These are phyloP conservation scores for Linum trigynum DNA, from an alignment of 345 rosid genomes.

Conservation along the genomic window DNA sequence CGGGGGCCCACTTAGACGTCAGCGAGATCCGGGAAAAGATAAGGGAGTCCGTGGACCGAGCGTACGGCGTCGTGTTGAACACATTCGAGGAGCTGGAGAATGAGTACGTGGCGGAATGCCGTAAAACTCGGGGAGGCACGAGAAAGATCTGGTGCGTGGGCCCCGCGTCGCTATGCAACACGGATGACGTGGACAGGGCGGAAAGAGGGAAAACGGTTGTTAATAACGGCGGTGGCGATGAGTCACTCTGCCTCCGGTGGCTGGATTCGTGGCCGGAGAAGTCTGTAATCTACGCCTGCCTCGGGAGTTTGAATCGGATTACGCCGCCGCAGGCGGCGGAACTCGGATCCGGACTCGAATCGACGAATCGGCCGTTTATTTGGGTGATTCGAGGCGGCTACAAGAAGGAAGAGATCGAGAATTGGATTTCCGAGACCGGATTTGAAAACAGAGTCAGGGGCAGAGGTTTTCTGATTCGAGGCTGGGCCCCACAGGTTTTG, in stretches of 20 bases:
- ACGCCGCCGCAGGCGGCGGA: not conserved
- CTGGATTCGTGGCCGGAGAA: not conserved
- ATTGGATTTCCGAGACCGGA: not conserved
- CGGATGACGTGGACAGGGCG: conserved; percentile 6
- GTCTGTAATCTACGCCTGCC: not conserved
- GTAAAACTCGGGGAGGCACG: not conserved
- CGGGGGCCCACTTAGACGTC: not conserved
- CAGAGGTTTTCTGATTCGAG: not conserved
- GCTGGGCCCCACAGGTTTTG: not conserved
- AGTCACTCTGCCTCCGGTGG: not conserved
- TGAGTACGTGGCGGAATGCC: not conserved
- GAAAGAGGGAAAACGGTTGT: not conserved
- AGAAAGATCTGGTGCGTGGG: conserved; percentile 2
- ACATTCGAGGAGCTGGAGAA: conserved; percentile 2
- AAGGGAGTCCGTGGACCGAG: not conserved
- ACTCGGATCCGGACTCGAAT: not conserved
- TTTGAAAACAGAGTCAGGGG: not conserved
- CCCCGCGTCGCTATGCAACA: not conserved
- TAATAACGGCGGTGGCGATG: not conserved
- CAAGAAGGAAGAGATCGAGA: not conserved
- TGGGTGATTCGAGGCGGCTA: not conserved
- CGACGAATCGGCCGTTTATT: not conserved
- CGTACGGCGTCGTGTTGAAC: conserved; percentile 12
- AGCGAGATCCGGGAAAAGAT: conserved; percentile 3
- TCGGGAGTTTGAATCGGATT: not conserved